phyloP scores from a whole-genome alignment of 176 grass and related monocot species.

The Oryza nivara region DNA sequence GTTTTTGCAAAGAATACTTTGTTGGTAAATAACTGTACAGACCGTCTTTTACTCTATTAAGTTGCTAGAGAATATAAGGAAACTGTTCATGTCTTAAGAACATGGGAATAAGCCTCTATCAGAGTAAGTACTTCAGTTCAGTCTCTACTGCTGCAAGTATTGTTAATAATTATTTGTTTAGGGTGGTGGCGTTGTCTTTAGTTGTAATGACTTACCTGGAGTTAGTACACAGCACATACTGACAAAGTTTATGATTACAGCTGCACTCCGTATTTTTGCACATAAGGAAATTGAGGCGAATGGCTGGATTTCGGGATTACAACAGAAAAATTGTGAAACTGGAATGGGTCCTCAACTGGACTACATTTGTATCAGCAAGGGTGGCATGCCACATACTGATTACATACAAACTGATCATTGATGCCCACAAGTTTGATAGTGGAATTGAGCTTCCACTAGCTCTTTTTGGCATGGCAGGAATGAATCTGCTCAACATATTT shows the following conservation, averaged over 20 bases:
- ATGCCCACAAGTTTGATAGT: slow-evolving; percentile 78
- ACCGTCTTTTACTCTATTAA: background rate
- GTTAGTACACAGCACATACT: slow-evolving; percentile 10
- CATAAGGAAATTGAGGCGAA: slow-evolving; percentile 78
- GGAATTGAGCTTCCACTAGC: slow-evolving; percentile 92
- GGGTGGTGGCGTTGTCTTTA: background rate
- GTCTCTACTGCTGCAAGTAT: background rate
- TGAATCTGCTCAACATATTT: slow-evolving; percentile 90
- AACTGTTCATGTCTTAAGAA: slow-evolving; percentile 13
- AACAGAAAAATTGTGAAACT: slow-evolving; percentile 65
- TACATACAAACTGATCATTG: slow-evolving; percentile 72
- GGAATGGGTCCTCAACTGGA: slow-evolving; percentile 92
- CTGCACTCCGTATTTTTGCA: slow-evolving; percentile 93
- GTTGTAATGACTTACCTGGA: slow-evolving; percentile 11
- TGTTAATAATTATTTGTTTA: background rate
- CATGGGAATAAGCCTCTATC: slow-evolving; percentile 9
- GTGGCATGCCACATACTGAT: slow-evolving; percentile 78
- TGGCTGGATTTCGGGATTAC: slow-evolving; percentile 74
- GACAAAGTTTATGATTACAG: slow-evolving; percentile 55
- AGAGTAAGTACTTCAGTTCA: background rate
- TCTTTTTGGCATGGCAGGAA: slow-evolving; percentile 86
- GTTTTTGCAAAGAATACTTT: background rate
- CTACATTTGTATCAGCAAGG: slow-evolving; percentile 69
- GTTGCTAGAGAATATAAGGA: slow-evolving; percentile 26
- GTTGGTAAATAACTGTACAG: background rate